Evolutionary conservation across 495 filamentous ascomycete genomes (phyloP).

Genomic region (Penicillium goetzii): DNA sequence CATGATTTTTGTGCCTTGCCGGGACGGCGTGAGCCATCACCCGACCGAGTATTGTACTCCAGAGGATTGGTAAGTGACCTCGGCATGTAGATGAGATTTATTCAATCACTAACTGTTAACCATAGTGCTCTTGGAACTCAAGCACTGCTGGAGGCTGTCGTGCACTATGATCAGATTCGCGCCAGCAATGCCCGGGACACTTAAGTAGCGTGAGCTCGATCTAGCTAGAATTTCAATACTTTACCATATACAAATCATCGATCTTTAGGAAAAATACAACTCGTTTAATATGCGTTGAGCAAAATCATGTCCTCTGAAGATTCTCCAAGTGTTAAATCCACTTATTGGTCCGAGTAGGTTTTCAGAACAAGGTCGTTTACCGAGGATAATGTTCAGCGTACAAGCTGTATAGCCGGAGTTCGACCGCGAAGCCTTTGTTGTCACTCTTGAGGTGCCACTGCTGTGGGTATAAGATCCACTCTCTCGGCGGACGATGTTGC

Average conservation of each 20-base stretch:
- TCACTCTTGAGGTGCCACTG: background rate
- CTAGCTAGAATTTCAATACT: background rate
- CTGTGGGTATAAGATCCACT: conserved; percentile 12
- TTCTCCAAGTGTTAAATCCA: background rate
- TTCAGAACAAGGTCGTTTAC: background rate
- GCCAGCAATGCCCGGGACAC: background rate
- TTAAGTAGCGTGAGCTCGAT: background rate
- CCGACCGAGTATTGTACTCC: conserved; percentile 59
- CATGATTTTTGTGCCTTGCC: conserved; percentile 68
- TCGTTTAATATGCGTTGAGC: background rate
- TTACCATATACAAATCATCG: background rate
- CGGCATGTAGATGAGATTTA: background rate
- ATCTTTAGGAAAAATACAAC: background rate
- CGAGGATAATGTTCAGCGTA: background rate
- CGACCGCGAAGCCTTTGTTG: background rate
- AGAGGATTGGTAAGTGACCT: conserved; percentile 54
- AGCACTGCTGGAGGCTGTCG: conserved; percentile 40
- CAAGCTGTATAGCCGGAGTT: background rate
- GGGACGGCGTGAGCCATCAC: conserved; percentile 65
- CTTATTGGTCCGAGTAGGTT: background rate
- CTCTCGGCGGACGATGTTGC: conserved; percentile 12
- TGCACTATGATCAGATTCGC: conserved; percentile 37
- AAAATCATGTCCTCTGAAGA: background rate
- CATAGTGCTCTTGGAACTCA: conserved; percentile 42
- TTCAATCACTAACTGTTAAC: conserved; percentile 3